A percentile compares a stretch with the other conserved stretches of the same genome.
These are phyloP conservation scores for Cryptococcus sp. DNA, from an alignment of 1,284 basidiomycete species.

Conservation along the genomic window DNA sequence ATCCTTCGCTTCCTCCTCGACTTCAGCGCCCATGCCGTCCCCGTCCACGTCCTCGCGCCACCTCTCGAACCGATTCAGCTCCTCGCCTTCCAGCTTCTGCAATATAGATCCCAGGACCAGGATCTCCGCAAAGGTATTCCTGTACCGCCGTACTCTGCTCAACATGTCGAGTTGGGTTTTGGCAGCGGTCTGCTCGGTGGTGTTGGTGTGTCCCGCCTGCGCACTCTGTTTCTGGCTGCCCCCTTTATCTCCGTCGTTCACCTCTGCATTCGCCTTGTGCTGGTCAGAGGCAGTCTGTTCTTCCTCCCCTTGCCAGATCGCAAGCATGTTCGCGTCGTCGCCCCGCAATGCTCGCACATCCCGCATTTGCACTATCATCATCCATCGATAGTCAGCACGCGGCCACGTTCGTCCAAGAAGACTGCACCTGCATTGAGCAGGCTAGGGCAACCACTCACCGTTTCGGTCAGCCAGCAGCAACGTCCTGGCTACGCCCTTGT, in stretches of 20 bases:
- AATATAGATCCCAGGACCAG: slow-evolving; percentile 49
- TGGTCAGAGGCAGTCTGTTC: neutral
- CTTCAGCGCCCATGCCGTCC: slow-evolving; percentile 1
- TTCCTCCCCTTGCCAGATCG: slow-evolving; percentile 30
- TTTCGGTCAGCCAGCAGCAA: slow-evolving; percentile 47
- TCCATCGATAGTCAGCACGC: neutral
- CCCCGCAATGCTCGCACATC: slow-evolving; percentile 36
- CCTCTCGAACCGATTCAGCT: slow-evolving; percentile 47
- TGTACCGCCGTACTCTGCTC: slow-evolving; percentile 37
- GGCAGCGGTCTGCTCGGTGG: neutral
- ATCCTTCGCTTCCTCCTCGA: neutral
- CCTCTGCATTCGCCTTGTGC: neutral
- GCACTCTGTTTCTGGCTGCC: slow-evolving; percentile 2
- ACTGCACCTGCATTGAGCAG: neutral
- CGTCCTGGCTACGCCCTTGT: slow-evolving; percentile 40
- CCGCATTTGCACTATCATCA: slow-evolving; percentile 41
- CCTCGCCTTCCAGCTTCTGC: slow-evolving; percentile 48
- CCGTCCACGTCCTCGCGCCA: slow-evolving; percentile 18
- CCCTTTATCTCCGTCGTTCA: slow-evolving; percentile 5
- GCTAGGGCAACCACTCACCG: slow-evolving; percentile 23
- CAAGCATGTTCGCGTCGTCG: slow-evolving; percentile 30
- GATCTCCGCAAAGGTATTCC: slow-evolving; percentile 51
- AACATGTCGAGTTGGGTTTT: slow-evolving; percentile 30
- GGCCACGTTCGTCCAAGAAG: neutral
- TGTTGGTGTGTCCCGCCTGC: neutral